Base-by-base conservation (phyloP, 2,329 filamentous ascomycete species). In the Cercospora berteroae region DNA sequence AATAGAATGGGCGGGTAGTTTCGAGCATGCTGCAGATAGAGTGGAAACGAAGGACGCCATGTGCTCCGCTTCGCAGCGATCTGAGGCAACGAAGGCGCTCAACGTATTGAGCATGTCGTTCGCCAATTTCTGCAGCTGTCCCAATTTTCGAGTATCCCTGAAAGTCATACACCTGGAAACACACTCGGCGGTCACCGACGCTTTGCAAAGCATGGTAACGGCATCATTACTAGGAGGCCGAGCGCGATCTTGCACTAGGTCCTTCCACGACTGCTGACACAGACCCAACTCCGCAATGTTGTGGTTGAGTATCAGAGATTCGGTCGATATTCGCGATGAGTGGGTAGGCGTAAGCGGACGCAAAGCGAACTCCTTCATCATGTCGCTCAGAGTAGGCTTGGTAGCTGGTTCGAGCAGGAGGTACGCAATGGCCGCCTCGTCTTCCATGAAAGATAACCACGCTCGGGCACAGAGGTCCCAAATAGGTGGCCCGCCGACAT, bases 371-470 rank as follows among this genome's bases (percentile, higher is more conserved):
- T 42, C 25, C 36, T 44, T 18, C 16, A 64, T 12, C 7, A 55
- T 44, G 9, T 66, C 63, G 57, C 68, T 66, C 6, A 63, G 44
- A 13, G 57, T n/a, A 33, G 13, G 13, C 12, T 52, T 27, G 29
- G 65, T 33, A 1, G 68, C 57, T 16, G 67, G 55, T 39, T 74
- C 77, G 66, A 81, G 79, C 31, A 87, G 80, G 4, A 87, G 75
- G 72, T 87, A 88, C 7, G 80, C 74, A 33, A 83, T 74, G 6
- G 87, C 74, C 5, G 79, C 73, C 16, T 75, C 73, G 65, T 83
- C 80, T 18, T 78, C 75, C 31, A 76, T 70, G 48, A 79, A 78
- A 63, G 78, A 78, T 13, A 81, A 73, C 78, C 81, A 84, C 20
- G 80, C 77, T 71, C 82, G 81, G 7, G 78, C 81, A 23, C 84